These are phyloP conservation scores for Posidonia oceanica DNA, from an alignment of 116 monocot species.

Conservation along the genomic window DNA sequence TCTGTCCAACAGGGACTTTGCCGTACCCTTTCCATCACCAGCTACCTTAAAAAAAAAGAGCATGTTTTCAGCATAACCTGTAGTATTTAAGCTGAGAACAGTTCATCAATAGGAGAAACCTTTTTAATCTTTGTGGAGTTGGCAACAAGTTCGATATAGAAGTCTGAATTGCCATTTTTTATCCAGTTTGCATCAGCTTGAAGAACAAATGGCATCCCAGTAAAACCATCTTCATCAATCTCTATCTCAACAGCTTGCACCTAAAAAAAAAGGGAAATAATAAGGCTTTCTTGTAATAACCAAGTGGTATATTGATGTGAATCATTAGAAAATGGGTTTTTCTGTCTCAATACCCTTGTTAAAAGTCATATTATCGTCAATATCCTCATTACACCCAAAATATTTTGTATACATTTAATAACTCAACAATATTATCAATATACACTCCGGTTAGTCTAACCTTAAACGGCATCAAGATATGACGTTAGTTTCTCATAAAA, in stretches of 20 bases:
- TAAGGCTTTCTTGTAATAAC: too few relatives aligned
- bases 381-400: too few relatives aligned
- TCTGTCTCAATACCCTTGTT: too few relatives aligned
- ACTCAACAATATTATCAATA: too few relatives aligned
- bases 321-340: too few relatives aligned
- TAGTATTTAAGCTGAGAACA: neutral
- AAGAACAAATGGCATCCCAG: conserved; percentile 83
- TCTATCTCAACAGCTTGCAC: conserved; percentile 67
- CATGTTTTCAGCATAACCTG: neutral
- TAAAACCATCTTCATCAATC: conserved; percentile 37
- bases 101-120: neutral
- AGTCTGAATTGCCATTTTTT: conserved; percentile 72
- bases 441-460: too few relatives aligned
- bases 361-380: too few relatives aligned
- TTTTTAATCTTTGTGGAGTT: neutral
- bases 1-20: conserved; percentile 59
- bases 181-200: conserved; percentile 63
- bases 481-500: too few relatives aligned
- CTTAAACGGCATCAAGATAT: too few relatives aligned
- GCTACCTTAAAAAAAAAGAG: conserved; percentile 35
- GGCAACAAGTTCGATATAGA: conserved; percentile 48
- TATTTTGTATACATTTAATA: too few relatives aligned
- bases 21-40: conserved; percentile 71
- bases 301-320: too few relatives aligned
- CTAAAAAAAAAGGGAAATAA: conserved; percentile 2